phyloP scores from a whole-genome alignment of 2,329 filamentous ascomycete genomes.

The Sclerotinia nivalis region DNA sequence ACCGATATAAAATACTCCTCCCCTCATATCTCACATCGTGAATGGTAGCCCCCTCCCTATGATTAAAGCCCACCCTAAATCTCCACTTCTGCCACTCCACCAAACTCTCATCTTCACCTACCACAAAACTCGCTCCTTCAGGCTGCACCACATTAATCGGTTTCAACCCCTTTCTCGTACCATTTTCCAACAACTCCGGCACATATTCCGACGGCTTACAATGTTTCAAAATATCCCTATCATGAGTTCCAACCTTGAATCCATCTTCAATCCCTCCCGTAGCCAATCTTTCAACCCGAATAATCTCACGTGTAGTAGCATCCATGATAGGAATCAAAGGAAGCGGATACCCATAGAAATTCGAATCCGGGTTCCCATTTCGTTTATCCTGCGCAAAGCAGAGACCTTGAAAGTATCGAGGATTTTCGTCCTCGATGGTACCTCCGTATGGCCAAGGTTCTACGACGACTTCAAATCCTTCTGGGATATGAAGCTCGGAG shows the following conservation, averaged over 20 bases:
- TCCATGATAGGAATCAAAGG: constrained; percentile 52
- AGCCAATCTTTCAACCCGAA: constrained; percentile 51
- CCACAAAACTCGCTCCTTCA: constrained; percentile 60
- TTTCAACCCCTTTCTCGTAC: constrained; percentile 52
- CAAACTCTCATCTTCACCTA: constrained; percentile 46
- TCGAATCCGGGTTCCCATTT: constrained; percentile 36
- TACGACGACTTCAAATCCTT: constrained; percentile 55
- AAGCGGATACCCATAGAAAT: constrained; percentile 55
- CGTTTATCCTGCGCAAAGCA: constrained; percentile 52
- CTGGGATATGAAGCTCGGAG: constrained; percentile 50
- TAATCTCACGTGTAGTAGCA: constrained; percentile 47
- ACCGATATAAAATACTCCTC: constrained; percentile 57
- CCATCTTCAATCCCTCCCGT: constrained; percentile 44
- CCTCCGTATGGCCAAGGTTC: constrained; percentile 59
- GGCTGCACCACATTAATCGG: constrained; percentile 63
- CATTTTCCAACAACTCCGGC: constrained; percentile 45
- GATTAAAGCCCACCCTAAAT: constrained; percentile 63
- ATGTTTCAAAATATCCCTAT: constrained; percentile 48
- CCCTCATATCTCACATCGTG: constrained; percentile 63
- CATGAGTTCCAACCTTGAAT: constrained; percentile 46
- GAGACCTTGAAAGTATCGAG: constrained; percentile 55
- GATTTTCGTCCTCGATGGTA: constrained; percentile 44
- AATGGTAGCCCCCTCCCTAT: constrained; percentile 59
- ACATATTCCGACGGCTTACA: constrained; percentile 43
- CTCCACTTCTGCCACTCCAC: constrained; percentile 59